Evolutionary conservation across 495 filamentous ascomycete species (phyloP).

Genomic region (Aspergillus taichungensis): DNA sequence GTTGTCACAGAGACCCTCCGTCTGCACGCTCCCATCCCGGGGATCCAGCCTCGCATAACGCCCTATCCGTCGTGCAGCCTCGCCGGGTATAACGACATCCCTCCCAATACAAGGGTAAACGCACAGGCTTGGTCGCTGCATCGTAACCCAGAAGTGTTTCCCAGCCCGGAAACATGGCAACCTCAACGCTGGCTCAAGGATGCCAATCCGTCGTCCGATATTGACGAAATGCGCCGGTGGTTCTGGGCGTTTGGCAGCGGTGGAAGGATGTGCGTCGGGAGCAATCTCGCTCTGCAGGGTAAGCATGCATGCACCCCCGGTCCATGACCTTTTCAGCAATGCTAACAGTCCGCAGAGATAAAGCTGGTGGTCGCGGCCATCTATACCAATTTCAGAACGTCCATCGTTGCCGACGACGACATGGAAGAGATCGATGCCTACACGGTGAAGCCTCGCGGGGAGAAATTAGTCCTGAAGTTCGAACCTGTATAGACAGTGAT

Average conservation of each 20-base stretch:
- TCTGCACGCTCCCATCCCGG: constrained; percentile 65
- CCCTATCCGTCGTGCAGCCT: constrained; percentile 45
- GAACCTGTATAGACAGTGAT: constrained; percentile 8
- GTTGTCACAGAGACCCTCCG: constrained; percentile 69
- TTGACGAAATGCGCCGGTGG: constrained; percentile 52
- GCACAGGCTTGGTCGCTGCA: constrained; percentile 66
- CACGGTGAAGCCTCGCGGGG: constrained; percentile 46
- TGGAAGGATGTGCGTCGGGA: constrained; percentile 77
- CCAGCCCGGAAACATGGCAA: constrained; percentile 52
- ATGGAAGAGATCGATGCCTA: constrained; percentile 62
- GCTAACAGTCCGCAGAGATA: constrained; percentile 25
- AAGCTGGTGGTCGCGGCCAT: constrained; percentile 45
- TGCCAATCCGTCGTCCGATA: constrained; percentile 21
- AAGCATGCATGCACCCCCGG: constrained; percentile 6
- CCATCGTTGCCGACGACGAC: constrained; percentile 45
- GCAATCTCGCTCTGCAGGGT: constrained; percentile 74
- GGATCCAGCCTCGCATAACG: constrained; percentile 66
- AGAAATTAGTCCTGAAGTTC: constrained; percentile 39
- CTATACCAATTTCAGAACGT: constrained; percentile 58
- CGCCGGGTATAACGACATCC: constrained; percentile 45
- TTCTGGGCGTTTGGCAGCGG: constrained; percentile 86
- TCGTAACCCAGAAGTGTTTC: constrained; percentile 52
- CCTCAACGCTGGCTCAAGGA: constrained; percentile 52
- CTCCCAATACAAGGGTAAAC: constrained; percentile 58
- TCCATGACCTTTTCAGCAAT: neutral